Conservation (phyloP, 2,329 filamentous ascomycete species). For the Sclerotinia borealis region DNA sequence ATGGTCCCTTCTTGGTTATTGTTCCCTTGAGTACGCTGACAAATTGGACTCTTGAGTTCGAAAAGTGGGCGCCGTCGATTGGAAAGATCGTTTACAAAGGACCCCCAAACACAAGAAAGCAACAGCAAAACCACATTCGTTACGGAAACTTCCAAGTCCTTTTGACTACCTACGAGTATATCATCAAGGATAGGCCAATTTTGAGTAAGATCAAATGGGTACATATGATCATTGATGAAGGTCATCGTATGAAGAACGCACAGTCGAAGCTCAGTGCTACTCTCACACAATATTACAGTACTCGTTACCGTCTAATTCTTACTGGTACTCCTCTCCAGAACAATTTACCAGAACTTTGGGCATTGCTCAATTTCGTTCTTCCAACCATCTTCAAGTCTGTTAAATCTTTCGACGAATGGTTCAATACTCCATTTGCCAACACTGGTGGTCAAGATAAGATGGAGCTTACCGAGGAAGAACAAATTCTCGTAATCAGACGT, state of each 20-base stretch:
- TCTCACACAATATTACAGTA: conserved; percentile 90
- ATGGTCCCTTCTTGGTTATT: conserved; percentile 90
- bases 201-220: conserved; percentile 99
- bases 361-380: conserved; percentile 95
- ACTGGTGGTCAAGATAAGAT: conserved; percentile 98
- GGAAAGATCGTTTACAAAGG: conserved; percentile 93
- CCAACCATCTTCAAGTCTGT: conserved; percentile 99
- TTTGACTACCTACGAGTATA: conserved; percentile 97
- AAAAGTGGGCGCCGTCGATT: conserved; percentile 94
- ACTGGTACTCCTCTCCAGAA: conserved; percentile 97
- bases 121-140: conserved; percentile 88
- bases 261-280: conserved; percentile 94
- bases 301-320: conserved; percentile 90
- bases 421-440: conserved; percentile 98
- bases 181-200: conserved; percentile 95
- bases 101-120: conserved; percentile 78
- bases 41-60: conserved; percentile 98
- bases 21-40: conserved; percentile 94
- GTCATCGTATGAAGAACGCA: conserved; percentile 98
- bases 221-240: conserved; percentile 99
- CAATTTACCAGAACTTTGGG: conserved; percentile 93
- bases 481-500: conserved; percentile 94
- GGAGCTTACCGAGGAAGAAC: conserved; percentile 99
- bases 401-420: conserved; percentile 99
- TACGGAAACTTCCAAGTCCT: conserved; percentile 94